Conservation (phyloP, 371 early-diverging fungal species). For the Blakeslea trispora region DNA sequence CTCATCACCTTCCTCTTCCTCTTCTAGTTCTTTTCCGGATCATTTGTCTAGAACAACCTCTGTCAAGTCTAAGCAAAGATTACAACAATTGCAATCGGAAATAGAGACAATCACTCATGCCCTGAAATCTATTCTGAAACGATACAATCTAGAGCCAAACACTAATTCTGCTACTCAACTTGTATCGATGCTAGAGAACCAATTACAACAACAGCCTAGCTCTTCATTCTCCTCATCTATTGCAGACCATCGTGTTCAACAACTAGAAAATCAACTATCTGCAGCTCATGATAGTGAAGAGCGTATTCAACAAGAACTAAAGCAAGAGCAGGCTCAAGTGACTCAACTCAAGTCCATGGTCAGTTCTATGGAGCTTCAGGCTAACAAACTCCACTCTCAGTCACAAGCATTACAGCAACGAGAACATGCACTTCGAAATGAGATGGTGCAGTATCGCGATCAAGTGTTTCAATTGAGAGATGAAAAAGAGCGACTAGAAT, state of each 20-base stretch:
- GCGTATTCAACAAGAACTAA: slow-evolving; percentile 9
- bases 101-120: slow-evolving; percentile 13
- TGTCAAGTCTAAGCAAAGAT: background rate
- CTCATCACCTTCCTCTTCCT: background rate
- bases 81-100: slow-evolving; percentile 5
- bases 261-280: slow-evolving; percentile 34
- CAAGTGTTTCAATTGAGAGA: slow-evolving; percentile 27
- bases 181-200: slow-evolving; percentile 24
- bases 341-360: slow-evolving; percentile 20
- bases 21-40: too few relatives aligned
- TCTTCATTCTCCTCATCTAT: background rate
- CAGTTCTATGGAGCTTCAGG: slow-evolving; percentile 33
- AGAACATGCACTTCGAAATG: slow-evolving; percentile 24
- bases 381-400: slow-evolving; percentile 31
- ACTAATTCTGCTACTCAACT: slow-evolving; percentile 6
- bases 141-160: slow-evolving; percentile 6
- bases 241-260: slow-evolving; percentile 8
- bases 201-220: slow-evolving; percentile 23
- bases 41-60: too few relatives aligned
- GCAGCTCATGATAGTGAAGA: slow-evolving; percentile 18
- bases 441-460: slow-evolving; percentile 34
- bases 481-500: slow-evolving; percentile 39
- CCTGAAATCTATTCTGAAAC: slow-evolving; percentile 7
- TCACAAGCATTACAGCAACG: slow-evolving; percentile 20
- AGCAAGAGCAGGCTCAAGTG: slow-evolving; percentile 22